Evolutionary conservation across 805 yeast genomes (phyloP).

Genomic region (Zygotorulaspora chibaensis): DNA sequence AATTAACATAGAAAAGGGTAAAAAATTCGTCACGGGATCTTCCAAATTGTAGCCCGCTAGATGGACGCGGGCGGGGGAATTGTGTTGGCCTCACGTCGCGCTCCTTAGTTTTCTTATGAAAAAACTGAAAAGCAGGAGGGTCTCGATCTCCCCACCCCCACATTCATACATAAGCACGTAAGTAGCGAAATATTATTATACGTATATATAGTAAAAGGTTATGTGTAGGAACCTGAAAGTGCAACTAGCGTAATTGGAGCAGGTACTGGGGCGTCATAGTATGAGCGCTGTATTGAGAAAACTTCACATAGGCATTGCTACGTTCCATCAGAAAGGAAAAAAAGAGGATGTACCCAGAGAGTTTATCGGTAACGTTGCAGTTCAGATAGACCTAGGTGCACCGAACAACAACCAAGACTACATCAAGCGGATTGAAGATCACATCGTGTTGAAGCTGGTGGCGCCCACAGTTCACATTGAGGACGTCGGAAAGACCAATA

Average conservation of each 20-base stretch:
- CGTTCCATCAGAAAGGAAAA: neutral
- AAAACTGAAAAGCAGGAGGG: neutral
- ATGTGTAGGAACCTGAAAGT: too few relatives aligned
- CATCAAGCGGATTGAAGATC: conserved; percentile 7
- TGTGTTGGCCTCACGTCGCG: neutral
- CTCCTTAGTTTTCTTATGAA: too few relatives aligned
- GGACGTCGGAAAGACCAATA: neutral
- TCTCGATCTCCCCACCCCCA: neutral
- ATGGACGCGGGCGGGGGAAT: too few relatives aligned
- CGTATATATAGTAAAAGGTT: neutral
- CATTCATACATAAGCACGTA: neutral
- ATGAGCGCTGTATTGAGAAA: conserved; percentile 1
- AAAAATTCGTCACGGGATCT: conserved; percentile 38
- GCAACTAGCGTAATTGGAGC: neutral
- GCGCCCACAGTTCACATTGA: conserved; percentile 4
- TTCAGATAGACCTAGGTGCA: conserved; percentile 8
- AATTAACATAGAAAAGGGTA: conserved; percentile 58
- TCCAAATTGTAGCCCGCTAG: conserved; percentile 18
- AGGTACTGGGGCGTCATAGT: neutral
- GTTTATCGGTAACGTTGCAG: neutral
- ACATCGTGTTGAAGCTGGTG: conserved; percentile 6
- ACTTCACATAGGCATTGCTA: neutral
- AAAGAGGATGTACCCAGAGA: neutral
- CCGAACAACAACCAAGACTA: conserved; percentile 10
- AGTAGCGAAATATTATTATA: neutral